Evolutionary conservation across 148 eudicot species (phyloP).

Genomic region (Rhododendron ovatum): DNA sequence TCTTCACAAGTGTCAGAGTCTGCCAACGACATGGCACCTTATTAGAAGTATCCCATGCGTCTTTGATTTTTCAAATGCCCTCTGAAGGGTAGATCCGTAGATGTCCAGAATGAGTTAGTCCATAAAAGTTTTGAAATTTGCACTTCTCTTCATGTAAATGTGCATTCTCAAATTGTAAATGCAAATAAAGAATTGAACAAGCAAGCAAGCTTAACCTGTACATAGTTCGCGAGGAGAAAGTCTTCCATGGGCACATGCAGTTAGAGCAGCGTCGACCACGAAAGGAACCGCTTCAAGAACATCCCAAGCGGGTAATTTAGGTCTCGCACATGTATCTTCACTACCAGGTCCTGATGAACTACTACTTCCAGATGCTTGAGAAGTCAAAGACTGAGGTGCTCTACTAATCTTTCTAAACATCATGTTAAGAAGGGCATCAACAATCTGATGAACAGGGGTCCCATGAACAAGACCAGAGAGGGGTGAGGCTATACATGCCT

Average conservation of each 20-base stretch:
- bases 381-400: conserved; percentile 43
- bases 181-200: not conserved
- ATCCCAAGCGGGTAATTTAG: conserved; percentile 94
- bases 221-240: conserved; percentile 94
- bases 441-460: conserved; percentile 75
- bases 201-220: conserved; percentile 51
- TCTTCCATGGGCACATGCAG: conserved; percentile 93
- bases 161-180: not conserved
- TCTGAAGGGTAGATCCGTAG: not conserved
- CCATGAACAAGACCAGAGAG: conserved; percentile 80
- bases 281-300: conserved; percentile 95
- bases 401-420: conserved; percentile 67
- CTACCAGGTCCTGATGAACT: conserved; percentile 63
- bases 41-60: too few species aligned
- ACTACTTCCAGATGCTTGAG: conserved; percentile 80
- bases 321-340: conserved; percentile 59
- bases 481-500: conserved; percentile 87
- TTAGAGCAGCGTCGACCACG: conserved; percentile 93
- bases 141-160: not conserved
- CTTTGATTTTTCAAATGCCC: not conserved
- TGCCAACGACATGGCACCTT: not conserved
- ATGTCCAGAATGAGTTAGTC: not conserved
- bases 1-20: not conserved
- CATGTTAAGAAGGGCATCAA: conserved; percentile 81
- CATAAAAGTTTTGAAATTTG: not conserved